Base-by-base conservation (phyloP, 129 eudicot genomes). In the Artemisia argyi region DNA sequence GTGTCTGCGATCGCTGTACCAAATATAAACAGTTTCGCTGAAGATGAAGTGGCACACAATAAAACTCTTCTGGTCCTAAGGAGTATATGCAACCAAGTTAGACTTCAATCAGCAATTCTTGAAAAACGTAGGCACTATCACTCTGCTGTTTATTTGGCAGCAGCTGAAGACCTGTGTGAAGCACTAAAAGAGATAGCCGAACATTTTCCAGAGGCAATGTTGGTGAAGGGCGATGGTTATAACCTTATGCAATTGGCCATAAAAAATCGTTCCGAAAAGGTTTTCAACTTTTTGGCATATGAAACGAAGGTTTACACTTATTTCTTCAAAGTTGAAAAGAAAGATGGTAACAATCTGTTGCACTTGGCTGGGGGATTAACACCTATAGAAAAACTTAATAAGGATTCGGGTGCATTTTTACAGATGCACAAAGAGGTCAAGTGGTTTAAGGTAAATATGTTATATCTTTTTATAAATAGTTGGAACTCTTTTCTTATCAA, bases 401-500 rank as follows among this genome's bases (percentile, higher is more conserved):
- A 4, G 42, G 7, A 4, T 32, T 0, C 6, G 1, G 42, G 42
- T 32, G 42, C 6, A 32, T 7, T 7, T 32, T 32, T 32, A 4
- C 42, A 32, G 7, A 32, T 32, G 42, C 42, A 1, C 4, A 4
- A 32, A 4, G 42, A 32, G 7, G 42, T 32, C 7, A 4, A 32
- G 7, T 32, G 42, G 42, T 32, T 32, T 5, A 32, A 4, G 42
- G 42, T 28, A 28, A 28, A 4, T 2, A 24, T 24, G 26, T 10
- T 50, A 68, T 68, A 61, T 18, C 74, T 77, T 46, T 7, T 3
- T 24, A 69, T 69, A 64, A 60, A 42, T 77, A 17, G 9, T 75
- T 13, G 81, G 81, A 42, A 55, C 75, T 68, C 65, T 69, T 48
- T 28, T 76, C 10, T 24, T 24, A 24, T 24, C 79, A 75, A 20